Percentiles rank a stretch among this genome's conserved stretches.
Evolutionary conservation across 2,329 filamentous ascomycete species (phyloP).

Genomic region (Exserohilum turcica): DNA sequence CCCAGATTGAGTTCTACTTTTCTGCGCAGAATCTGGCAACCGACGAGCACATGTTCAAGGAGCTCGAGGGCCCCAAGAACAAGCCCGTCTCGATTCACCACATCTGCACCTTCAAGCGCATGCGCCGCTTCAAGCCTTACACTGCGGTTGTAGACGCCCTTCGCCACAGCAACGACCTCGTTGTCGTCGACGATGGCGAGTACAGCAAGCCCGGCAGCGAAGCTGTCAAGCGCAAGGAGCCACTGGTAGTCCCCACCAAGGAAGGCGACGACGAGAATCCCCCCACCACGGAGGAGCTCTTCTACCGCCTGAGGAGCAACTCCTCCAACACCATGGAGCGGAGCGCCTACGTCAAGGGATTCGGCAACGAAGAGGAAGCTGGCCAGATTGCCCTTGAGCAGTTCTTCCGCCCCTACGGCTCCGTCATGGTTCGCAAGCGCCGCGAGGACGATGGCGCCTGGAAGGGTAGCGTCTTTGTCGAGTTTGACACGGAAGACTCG

Average conservation of each 20-base stretch:
- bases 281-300: slow-evolving; percentile 48
- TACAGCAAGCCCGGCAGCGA: slow-evolving; percentile 55
- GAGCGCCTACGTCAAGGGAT: slow-evolving; percentile 92
- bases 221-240: slow-evolving; percentile 70
- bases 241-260: slow-evolving; percentile 54
- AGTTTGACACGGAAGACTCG: slow-evolving; percentile 80
- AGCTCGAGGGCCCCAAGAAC: slow-evolving; percentile 79
- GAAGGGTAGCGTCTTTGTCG: slow-evolving; percentile 96
- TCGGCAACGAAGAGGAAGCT: slow-evolving; percentile 79
- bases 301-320: slow-evolving; percentile 57
- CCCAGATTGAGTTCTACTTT: slow-evolving; percentile 93
- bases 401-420: slow-evolving; percentile 83
- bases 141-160: slow-evolving; percentile 81
- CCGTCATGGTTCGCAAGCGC: slow-evolving; percentile 83
- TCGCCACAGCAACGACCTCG: slow-evolving; percentile 74
- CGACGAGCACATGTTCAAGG: slow-evolving; percentile 84
- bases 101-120: slow-evolving; percentile 89
- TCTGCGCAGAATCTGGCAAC: slow-evolving; percentile 85
- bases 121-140: slow-evolving; percentile 92
- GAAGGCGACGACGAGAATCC: slow-evolving; percentile 38
- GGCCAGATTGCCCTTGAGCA: slow-evolving; percentile 94
- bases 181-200: slow-evolving; percentile 73
- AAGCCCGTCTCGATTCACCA: slow-evolving; percentile 77
- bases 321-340: slow-evolving; percentile 70
- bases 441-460: slow-evolving; percentile 72